Base-by-base conservation (phyloP, 2,329 filamentous ascomycete species). In the Sporothrix inflata region DNA sequence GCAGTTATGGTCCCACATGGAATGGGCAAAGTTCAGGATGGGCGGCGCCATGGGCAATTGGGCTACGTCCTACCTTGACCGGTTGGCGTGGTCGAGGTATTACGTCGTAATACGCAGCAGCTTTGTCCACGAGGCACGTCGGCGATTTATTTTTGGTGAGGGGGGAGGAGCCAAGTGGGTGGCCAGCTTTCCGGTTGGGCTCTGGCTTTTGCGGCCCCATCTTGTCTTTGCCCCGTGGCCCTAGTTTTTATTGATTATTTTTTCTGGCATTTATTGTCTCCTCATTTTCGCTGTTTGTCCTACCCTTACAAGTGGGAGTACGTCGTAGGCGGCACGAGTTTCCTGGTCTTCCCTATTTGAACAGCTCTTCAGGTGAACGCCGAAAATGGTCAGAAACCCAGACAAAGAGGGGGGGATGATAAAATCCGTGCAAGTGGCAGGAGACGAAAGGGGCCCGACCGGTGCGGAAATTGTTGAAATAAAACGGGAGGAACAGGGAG, bases 1-100 rank as follows among this genome's bases (percentile, higher is more conserved):
- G 68, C 51, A 65, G 38, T 19, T 9, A 38, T 21, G 65, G 70
- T 47, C 65, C 68, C 72, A 71, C 69, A 71, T 69, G 51, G 66
- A 16, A 27, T 53, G 49, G 47, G 16, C 21, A 60, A 42, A 38
- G 7, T 24, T 21, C 34, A 30, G 11, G 40, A 61, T 49, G 40
- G 3, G 21, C 11, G 60, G 40, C 21, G 38, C 38, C n/a, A 42
- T 42, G 27, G 40, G 11, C n/a, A 53, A 24, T 27, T 57, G 5
- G 30, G 49, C 6, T n/a, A 42, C 49, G 7, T 3, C 47, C 12
- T 51, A 49, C 19, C 66, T 40, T 42, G 47, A 38, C 66, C 34
- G 60, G 49, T 69, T 38, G 47, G 34, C 49, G 66, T 55, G 49
- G 66, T 27, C 19, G 12, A 40, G 47, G n/a, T 24, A 16, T 3